phyloP scores from a whole-genome alignment of 2,329 filamentous ascomycete genomes.

The Exserohilum rostratum region DNA sequence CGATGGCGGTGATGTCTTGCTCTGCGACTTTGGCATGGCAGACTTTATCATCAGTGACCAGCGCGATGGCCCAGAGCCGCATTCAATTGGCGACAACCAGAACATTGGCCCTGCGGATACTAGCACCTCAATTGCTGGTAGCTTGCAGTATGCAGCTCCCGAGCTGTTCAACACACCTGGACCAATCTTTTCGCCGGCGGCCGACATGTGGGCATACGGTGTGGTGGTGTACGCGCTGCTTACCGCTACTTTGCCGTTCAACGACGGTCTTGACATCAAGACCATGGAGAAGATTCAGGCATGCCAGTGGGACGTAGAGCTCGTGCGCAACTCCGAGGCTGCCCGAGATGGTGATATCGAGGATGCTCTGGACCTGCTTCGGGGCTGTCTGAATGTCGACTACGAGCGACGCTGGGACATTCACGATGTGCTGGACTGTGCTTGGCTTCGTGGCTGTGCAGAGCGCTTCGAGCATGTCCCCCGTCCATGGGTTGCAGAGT shows the following conservation, averaged over 20 bases:
- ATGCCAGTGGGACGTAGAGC: constrained; percentile 63
- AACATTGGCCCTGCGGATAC: constrained; percentile 62
- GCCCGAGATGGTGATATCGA: constrained; percentile 45
- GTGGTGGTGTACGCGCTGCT: constrained; percentile 67
- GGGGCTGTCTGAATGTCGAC: constrained; percentile 65
- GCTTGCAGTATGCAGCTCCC: constrained; percentile 62
- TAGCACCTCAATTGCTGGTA: constrained; percentile 65
- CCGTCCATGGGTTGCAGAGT: constrained; percentile 38
- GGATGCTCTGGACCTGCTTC: constrained; percentile 62
- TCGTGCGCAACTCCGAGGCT: constrained; percentile 54
- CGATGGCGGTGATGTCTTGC: constrained; percentile 62
- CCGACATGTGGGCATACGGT: constrained; percentile 72
- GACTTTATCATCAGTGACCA: constrained; percentile 67
- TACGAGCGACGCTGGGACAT: constrained; percentile 63
- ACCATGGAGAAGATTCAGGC: constrained; percentile 64
- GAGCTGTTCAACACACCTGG: constrained; percentile 52
- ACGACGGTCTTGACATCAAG: constrained; percentile 64
- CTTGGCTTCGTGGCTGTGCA: constrained; percentile 57
- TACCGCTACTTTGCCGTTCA: constrained; percentile 67
- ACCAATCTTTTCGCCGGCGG: constrained; percentile 58
- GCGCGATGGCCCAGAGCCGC: constrained; percentile 57
- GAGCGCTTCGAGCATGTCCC: constrained; percentile 36
- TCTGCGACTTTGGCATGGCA: constrained; percentile 73
- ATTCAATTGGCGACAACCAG: constrained; percentile 47
- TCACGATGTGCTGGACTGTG: constrained; percentile 59